Evolutionary conservation across 2,329 filamentous ascomycete species (phyloP).

Genomic region (Alternaria brassicicola): DNA sequence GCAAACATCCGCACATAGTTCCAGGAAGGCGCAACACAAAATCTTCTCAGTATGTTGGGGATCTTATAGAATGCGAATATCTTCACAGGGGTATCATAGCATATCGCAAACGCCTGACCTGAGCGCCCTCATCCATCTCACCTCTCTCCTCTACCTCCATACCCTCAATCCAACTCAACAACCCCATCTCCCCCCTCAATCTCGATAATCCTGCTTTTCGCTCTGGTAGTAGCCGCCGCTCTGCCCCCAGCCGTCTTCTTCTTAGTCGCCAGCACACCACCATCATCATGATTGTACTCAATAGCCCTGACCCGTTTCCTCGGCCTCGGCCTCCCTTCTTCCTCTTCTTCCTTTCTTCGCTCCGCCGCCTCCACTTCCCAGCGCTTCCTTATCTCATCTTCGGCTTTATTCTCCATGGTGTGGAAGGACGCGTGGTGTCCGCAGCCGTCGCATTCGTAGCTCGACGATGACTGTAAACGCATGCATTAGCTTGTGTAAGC

Average conservation of each 20-base stretch:
- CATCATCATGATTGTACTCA: constrained; percentile 20
- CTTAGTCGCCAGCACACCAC: neutral
- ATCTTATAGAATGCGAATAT: neutral
- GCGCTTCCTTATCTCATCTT: constrained; percentile 55
- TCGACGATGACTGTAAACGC: constrained; percentile 50
- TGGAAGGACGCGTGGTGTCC: constrained; percentile 62
- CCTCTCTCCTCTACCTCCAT: neutral
- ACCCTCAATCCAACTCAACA: constrained; percentile 39
- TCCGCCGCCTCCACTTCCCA: constrained; percentile 52
- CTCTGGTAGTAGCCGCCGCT: neutral
- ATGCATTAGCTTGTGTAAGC: neutral
- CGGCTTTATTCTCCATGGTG: constrained; percentile 57
- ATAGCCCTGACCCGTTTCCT: constrained; percentile 40
- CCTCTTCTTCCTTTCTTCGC: constrained; percentile 21
- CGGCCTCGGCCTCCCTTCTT: constrained; percentile 19
- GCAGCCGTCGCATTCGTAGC: constrained; percentile 63
- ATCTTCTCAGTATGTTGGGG: neutral
- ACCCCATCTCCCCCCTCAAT: constrained; percentile 26
- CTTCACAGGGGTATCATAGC: constrained; percentile 14
- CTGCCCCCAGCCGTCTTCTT: constrained; percentile 8
- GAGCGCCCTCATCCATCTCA: constrained; percentile 5
- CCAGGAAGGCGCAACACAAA: neutral
- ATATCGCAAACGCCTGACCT: neutral
- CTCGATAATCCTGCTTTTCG: constrained; percentile 28
- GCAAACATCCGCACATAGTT: neutral